These are phyloP conservation scores for Agaricus sinodeliciosus DNA, from an alignment of 768 basidiomycete species.

Conservation along the genomic window DNA sequence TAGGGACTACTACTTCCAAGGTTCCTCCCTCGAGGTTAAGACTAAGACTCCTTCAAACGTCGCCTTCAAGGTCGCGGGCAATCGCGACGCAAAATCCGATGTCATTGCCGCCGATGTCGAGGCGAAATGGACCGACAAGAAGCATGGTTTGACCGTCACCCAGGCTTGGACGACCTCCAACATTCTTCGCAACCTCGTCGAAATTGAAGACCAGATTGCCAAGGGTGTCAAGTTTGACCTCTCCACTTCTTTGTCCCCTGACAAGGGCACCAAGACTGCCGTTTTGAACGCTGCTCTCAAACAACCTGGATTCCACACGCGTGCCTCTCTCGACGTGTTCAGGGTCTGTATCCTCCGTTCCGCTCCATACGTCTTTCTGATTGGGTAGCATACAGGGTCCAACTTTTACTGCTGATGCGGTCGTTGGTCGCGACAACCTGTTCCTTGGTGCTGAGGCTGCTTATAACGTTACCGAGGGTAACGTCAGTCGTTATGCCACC, in stretches of 20 bases:
- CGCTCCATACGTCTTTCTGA: conserved; percentile 4
- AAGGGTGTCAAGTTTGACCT: conserved; percentile 97
- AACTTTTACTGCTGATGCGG: conserved; percentile 94
- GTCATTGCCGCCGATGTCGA: conserved; percentile 88
- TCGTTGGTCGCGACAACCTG: conserved; percentile 95
- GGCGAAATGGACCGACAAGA: conserved; percentile 87
- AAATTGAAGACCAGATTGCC: conserved; percentile 96
- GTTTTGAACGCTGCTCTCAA: conserved; percentile 85
- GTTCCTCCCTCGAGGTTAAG: conserved; percentile 75
- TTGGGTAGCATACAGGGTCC: conserved; percentile 59
- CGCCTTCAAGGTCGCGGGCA: conserved; percentile 88
- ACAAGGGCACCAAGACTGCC: conserved; percentile 82
- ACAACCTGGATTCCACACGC: conserved; percentile 92
- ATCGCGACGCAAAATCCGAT: conserved; percentile 64
- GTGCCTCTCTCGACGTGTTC: conserved; percentile 87
- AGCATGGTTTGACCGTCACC: conserved; percentile 91
- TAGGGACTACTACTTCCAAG: conserved; percentile 86
- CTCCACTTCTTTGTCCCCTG: conserved; percentile 74
- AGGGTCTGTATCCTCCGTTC: conserved; percentile 49
- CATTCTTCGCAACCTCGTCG: conserved; percentile 83
- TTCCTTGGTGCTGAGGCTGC: conserved; percentile 93
- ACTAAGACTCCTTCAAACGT: conserved; percentile 86
- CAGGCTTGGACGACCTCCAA: conserved; percentile 95
- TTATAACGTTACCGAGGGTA: conserved; percentile 94
- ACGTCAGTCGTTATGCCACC: conserved; percentile 85